Percentiles rank a stretch among this genome's conserved stretches.
These are phyloP conservation scores for Saccharomycopsis sp. DNA, from an alignment of 805 yeast species.

Conservation along the genomic window DNA sequence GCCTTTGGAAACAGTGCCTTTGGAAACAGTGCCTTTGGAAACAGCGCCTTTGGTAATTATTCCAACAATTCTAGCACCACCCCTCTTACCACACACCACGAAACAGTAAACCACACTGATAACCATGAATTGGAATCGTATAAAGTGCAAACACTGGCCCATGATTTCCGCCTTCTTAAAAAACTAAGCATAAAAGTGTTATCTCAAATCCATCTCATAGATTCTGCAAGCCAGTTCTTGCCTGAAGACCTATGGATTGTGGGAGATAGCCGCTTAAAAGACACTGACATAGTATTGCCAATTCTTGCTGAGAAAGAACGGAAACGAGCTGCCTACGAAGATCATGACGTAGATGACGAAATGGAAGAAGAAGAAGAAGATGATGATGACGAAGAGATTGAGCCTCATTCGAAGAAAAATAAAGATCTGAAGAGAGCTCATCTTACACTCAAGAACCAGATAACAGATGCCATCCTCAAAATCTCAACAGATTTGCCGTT, in stretches of 20 bases:
- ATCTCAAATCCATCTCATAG: slow-evolving; percentile 59
- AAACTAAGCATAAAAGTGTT: slow-evolving; percentile 44
- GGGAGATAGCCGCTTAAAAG: slow-evolving; percentile 27
- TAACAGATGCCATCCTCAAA: slow-evolving; percentile 33
- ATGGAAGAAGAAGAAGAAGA: slow-evolving; percentile 21
- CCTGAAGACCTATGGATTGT: slow-evolving; percentile 50
- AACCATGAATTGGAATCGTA: background rate
- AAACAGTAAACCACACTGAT: background rate
- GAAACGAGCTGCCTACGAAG: slow-evolving; percentile 20
- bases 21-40: background rate
- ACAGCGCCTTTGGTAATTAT: slow-evolving; percentile 11
- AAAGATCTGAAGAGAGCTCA: background rate
- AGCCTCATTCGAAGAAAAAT: background rate
- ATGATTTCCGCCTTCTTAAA: slow-evolving; percentile 24
- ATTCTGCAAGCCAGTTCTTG: slow-evolving; percentile 52
- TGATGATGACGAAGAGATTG: background rate
- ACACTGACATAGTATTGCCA: slow-evolving; percentile 33
- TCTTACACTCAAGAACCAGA: slow-evolving; percentile 10
- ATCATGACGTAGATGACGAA: slow-evolving; percentile 24
- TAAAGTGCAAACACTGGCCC: background rate
- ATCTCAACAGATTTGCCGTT: slow-evolving; percentile 66
- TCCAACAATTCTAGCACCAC: no score
- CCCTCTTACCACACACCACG: background rate
- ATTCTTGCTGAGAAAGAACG: slow-evolving; percentile 41
- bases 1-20: background rate